Evolutionary conservation across 805 yeast genomes (phyloP).

Genomic region (Limtongia smithiae): DNA sequence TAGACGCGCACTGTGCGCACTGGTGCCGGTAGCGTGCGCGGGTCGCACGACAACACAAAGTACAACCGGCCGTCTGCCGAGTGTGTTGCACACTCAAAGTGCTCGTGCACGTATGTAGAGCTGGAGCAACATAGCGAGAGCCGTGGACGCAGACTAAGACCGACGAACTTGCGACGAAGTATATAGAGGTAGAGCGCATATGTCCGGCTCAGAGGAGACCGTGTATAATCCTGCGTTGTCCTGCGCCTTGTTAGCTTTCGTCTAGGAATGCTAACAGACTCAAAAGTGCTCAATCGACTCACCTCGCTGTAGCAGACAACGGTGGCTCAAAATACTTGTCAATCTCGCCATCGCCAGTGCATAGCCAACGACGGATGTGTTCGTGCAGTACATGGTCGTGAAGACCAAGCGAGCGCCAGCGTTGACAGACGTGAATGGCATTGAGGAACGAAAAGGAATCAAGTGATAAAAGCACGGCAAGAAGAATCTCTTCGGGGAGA

Average conservation of each 20-base stretch:
- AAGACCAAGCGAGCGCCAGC: not conserved
- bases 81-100: slow-evolving; percentile 16
- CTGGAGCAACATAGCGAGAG: not conserved
- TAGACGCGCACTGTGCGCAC: slow-evolving; percentile 20
- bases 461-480: not conserved
- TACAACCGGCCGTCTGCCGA: slow-evolving; percentile 23
- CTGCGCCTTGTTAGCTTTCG: no score
- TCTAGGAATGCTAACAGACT: no score
- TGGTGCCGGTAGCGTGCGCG: slow-evolving; percentile 12
- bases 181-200: not conserved
- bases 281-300: no score
- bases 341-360: not conserved
- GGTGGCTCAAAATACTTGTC: not conserved
- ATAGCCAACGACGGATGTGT: no score
- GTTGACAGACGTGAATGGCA: not conserved
- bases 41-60: slow-evolving; percentile 10
- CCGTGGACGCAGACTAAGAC: not conserved
- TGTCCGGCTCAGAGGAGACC: not conserved
- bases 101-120: not conserved
- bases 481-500: no score
- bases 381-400: no score
- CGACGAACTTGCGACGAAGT: not conserved
- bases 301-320: no score
- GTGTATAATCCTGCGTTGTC: no score
- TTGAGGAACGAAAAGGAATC: not conserved